Evolutionary conservation across 2,329 filamentous ascomycete genomes (phyloP).

Genomic region (Shiraia sp.): DNA sequence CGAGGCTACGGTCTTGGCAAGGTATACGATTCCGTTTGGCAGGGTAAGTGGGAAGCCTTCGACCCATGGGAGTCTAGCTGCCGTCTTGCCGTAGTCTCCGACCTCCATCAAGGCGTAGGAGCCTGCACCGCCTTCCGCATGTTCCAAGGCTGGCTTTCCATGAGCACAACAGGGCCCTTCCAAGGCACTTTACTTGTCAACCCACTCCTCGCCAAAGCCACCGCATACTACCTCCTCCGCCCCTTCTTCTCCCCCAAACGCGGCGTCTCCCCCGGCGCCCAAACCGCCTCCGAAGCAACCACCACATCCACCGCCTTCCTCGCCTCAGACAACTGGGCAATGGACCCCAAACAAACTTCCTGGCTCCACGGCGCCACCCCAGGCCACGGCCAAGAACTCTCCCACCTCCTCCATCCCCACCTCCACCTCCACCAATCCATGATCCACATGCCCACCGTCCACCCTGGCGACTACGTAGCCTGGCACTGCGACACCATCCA

Average conservation of each 20-base stretch:
- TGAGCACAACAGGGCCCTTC: constrained; percentile 71
- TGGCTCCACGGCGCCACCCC: constrained; percentile 72
- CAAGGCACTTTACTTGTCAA: constrained; percentile 85
- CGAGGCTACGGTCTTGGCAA: constrained; percentile 64
- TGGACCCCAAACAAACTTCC: constrained; percentile 57
- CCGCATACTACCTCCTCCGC: constrained; percentile 77
- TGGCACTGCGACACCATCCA: constrained; percentile 85
- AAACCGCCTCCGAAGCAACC: constrained; percentile 33
- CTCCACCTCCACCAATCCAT: constrained; percentile 69
- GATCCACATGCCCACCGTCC: constrained; percentile 70
- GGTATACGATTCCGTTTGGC: constrained; percentile 74
- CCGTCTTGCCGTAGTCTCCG: constrained; percentile 68
- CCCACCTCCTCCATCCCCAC: constrained; percentile 67
- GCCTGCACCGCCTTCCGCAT: constrained; percentile 84
- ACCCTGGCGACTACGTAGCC: constrained; percentile 74
- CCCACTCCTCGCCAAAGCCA: constrained; percentile 74
- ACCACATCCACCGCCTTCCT: constrained; percentile 49
- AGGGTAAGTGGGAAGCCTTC: constrained; percentile 77
- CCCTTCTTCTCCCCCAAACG: constrained; percentile 74
- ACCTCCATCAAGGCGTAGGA: constrained; percentile 80
- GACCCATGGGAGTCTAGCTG: constrained; percentile 80
- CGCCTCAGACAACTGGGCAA: constrained; percentile 63
- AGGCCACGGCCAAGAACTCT: constrained; percentile 72
- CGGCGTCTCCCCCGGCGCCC: constrained; percentile 37
- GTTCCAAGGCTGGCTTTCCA: constrained; percentile 87